Evolutionary conservation across 768 basidiomycete genomes (phyloP).

Genomic region (Leccinum disarticulatum): DNA sequence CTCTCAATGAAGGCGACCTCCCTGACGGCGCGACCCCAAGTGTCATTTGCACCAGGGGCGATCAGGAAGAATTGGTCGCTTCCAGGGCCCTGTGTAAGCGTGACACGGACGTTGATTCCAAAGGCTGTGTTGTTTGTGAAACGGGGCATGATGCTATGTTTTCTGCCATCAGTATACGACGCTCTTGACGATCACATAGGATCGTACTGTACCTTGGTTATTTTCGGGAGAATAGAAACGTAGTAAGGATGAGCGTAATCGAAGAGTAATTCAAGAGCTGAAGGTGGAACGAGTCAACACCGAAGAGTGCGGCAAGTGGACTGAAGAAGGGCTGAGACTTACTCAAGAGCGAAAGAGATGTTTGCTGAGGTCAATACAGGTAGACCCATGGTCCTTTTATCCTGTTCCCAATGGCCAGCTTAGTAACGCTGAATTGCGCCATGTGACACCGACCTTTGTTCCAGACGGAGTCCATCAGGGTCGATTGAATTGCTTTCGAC

Average conservation of each 20-base stretch:
- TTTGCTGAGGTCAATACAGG: neutral
- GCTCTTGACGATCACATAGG: neutral
- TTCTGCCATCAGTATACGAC: neutral
- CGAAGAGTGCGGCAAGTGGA: neutral
- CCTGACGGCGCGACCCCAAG: neutral
- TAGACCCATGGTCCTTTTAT: neutral
- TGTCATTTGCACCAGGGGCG: accelerated
- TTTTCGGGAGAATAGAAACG: neutral
- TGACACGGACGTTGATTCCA: neutral
- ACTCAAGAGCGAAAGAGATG: neutral
- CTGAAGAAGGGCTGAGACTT: neutral
- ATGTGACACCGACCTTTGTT: neutral
- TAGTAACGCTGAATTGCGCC: neutral
- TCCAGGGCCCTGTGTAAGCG: neutral
- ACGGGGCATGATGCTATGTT: neutral
- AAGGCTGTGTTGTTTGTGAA: accelerated
- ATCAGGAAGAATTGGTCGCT: accelerated
- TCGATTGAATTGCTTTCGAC: neutral
- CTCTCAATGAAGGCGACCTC: too few relatives aligned
- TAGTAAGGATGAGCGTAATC: neutral
- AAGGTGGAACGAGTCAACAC: neutral
- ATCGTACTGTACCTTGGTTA: neutral
- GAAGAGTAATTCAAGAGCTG: neutral
- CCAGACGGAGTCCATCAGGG: neutral
- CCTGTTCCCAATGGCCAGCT: neutral